A percentile compares a stretch with the other conserved stretches of the same genome.
phyloP scores from a whole-genome alignment of 176 grass and related monocot genomes.

The maize (Zea mays) region DNA sequence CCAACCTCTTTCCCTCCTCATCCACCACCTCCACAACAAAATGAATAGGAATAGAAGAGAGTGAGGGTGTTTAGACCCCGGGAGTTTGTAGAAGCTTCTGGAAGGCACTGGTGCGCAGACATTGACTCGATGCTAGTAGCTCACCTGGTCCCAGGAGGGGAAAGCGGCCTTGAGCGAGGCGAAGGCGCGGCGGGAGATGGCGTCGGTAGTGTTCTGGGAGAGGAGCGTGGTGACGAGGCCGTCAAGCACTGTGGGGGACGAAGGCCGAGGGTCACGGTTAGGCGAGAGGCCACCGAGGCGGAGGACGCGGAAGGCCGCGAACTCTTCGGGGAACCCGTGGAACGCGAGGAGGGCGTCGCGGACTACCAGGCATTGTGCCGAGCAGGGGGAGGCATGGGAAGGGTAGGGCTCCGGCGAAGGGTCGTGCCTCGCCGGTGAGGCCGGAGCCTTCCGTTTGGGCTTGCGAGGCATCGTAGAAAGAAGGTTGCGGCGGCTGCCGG shows the following conservation, averaged over 20 bases:
- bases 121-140: not conserved
- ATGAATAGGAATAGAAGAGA: not conserved
- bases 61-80: not conserved
- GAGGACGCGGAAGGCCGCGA: slow-evolving; percentile 54
- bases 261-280: not conserved
- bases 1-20: slow-evolving; percentile 57
- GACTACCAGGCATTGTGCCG: slow-evolving; percentile 65
- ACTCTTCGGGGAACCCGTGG: slow-evolving; percentile 89
- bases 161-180: slow-evolving; percentile 69
- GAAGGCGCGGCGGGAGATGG: slow-evolving; percentile 76
- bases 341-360: slow-evolving; percentile 70
- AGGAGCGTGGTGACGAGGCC: slow-evolving; percentile 77
- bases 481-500: slow-evolving; percentile 9
- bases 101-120: not conserved
- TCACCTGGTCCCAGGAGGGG: slow-evolving; percentile 72
- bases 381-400: slow-evolving; percentile 44
- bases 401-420: slow-evolving; percentile 54
- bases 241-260: slow-evolving; percentile 54
- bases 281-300: slow-evolving; percentile 36
- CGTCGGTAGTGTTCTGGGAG: slow-evolving; percentile 91
- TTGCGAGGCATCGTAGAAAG: slow-evolving; percentile 60
- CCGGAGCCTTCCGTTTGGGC: slow-evolving; percentile 48
- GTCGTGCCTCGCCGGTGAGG: slow-evolving; percentile 1
- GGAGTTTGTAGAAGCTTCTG: slow-evolving; percentile 6
- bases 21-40: slow-evolving; percentile 52